These are phyloP conservation scores for Suhomyces yuchorum DNA, from an alignment of 1,139 yeast species.

Conservation along the genomic window DNA sequence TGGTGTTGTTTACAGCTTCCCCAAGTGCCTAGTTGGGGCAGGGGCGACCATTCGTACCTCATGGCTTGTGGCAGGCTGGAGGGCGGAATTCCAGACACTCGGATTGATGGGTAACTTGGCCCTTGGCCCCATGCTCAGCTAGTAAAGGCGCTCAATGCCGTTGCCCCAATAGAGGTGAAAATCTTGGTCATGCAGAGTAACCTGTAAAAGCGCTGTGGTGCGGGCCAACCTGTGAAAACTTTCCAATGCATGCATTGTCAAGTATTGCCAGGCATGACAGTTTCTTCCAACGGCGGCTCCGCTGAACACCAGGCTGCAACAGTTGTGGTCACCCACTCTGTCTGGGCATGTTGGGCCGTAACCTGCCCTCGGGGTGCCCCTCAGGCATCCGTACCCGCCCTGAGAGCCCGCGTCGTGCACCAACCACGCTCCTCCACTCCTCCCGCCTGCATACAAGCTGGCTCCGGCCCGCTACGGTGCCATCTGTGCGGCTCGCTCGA, in stretches of 20 bases:
- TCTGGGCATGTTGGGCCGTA: not conserved
- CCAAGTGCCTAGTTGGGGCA: no score
- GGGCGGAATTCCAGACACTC: not conserved
- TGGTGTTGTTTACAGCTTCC: not conserved
- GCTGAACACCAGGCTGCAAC: not conserved
- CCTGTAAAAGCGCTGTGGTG: not conserved
- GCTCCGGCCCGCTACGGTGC: constrained; percentile 1
- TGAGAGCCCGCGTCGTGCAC: not conserved
- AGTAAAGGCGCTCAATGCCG: not conserved
- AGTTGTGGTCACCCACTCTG: not conserved
- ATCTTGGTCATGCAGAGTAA: not conserved
- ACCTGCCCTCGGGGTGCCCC: not conserved
- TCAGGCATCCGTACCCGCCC: not conserved
- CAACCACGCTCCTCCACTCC: not conserved
- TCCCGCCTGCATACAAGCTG: not conserved
- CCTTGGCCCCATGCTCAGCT: no score
- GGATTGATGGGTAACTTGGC: no score
- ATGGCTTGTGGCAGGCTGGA: no score
- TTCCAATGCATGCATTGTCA: not conserved
- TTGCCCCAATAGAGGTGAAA: not conserved
- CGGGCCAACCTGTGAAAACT: constrained; percentile 1
- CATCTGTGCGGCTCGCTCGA: constrained; percentile 4
- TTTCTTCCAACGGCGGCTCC: not conserved
- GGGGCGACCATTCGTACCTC: no score
- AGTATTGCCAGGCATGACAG: not conserved